Evolutionary conservation across 495 filamentous ascomycete species (phyloP), one percentile per base, ranked within the genome.

Genomic region (Podospora appendiculata): DNA sequence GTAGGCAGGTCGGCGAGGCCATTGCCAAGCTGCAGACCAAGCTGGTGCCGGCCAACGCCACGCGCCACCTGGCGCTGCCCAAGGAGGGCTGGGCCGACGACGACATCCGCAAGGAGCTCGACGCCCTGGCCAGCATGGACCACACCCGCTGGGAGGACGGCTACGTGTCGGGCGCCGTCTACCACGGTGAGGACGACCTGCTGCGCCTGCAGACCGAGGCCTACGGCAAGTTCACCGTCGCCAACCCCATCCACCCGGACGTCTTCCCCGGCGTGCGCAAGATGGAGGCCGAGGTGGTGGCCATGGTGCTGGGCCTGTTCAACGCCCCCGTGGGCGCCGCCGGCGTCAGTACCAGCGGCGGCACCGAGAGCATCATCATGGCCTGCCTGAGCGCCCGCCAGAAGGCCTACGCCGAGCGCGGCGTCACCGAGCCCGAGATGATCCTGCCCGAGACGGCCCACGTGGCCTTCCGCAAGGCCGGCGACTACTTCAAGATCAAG

Each of bases 221-320:
- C 8, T 97, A 90, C 69, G 84, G 85, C 36, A 86, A 84, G 64
- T 99, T 99, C 64, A 90, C 89, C 44, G 93, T 97, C 13, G 76
- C 88, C n/a, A 99, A 99, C 68, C 93, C 93, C n/a, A 87, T 99
- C 58, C 93, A 99, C 71, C 93, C 93, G 34, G 93, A 99, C 73
- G 90, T 97, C 38, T 99, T 99, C 72, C 93, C 93, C 41, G 93
- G 91, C 36, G 90, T 99, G 32, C 76, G 93, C 59, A 99, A 99
- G 76, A 99, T 99, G 93, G 93, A 99, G 72, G 92, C 93, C 32
- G 93, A 99, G 74, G 78, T 97, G 62, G 93, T 99, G 40, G 84
- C 90, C 51, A 99, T 99, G 93, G 89, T 95, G 45, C 73, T 96
- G 41, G 76, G 80, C 34, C 73, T 99, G 68, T 99, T 96, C 75